Conservation (phyloP, 352 stramenopile species). For the Bremia lactucae region DNA sequence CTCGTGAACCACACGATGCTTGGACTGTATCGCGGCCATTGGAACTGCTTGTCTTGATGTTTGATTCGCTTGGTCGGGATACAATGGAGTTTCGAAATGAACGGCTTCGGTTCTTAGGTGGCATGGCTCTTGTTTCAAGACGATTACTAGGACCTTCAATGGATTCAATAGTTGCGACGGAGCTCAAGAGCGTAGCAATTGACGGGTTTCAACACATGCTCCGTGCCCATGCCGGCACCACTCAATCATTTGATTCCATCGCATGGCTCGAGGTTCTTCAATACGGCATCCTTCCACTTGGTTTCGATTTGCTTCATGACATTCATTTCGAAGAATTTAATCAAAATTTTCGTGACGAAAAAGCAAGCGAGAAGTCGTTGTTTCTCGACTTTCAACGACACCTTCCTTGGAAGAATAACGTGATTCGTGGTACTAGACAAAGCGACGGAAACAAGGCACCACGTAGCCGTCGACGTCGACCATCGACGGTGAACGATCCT, state of each 20-base stretch:
- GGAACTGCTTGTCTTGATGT: conserved; percentile 48
- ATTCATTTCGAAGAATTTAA: conserved; percentile 3
- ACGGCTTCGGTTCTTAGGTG: conserved; percentile 42
- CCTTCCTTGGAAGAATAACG: conserved; percentile 15
- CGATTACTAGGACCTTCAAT: conserved; percentile 28
- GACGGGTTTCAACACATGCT: conserved; percentile 51
- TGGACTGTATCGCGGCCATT: conserved; percentile 29
- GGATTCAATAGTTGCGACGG: conserved; percentile 29
- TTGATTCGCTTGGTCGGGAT: conserved; percentile 26
- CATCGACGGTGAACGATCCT: conserved; percentile 52
- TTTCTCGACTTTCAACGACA: conserved; percentile 53
- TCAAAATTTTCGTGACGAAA: conserved; percentile 16
- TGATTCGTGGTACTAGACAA: conserved; percentile 1
- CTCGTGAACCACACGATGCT: conserved; percentile 12
- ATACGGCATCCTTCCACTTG: conserved; percentile 43
- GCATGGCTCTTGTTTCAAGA: conserved; percentile 41
- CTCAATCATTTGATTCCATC: conserved; percentile 23
- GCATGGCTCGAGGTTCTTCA: conserved; percentile 55
- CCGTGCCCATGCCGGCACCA: conserved; percentile 18
- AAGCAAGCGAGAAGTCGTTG: conserved; percentile 27
- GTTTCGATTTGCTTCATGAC: conserved; percentile 38
- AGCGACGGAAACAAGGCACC: conserved; percentile 2
- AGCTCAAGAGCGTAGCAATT: conserved; percentile 31
- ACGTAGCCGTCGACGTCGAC: conserved; percentile 23
- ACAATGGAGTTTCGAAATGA: conserved; percentile 29